Conservation (phyloP, 768 basidiomycete species). For the Scleroderma citrinum region DNA sequence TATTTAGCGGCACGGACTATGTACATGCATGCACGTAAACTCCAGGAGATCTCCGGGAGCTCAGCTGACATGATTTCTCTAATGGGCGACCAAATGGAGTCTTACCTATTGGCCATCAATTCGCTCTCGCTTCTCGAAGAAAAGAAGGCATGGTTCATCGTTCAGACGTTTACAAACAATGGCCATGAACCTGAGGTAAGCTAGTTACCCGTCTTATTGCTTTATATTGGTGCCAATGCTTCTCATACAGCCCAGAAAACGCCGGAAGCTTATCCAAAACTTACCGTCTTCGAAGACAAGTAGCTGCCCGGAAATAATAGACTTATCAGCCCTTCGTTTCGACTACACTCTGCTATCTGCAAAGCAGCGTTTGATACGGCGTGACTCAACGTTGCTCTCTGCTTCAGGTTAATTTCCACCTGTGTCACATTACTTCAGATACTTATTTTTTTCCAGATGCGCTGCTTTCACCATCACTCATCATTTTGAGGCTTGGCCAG, state of each 20-base stretch:
- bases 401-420: constrained; percentile 52
- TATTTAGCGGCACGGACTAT: constrained; percentile 77
- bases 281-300: constrained; percentile 74
- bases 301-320: constrained; percentile 67
- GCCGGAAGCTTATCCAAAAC: constrained; percentile 62
- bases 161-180: constrained; percentile 48
- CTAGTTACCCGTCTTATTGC: constrained; percentile 11
- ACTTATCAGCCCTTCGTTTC: constrained; percentile 71
- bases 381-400: constrained; percentile 56
- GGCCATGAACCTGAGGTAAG: constrained; percentile 41
- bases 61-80: constrained; percentile 34
- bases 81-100: constrained; percentile 69
- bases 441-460: constrained; percentile 38
- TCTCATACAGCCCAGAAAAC: constrained; percentile 53
- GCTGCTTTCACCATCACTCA: constrained; percentile 51
- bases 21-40: constrained; percentile 85
- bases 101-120: constrained; percentile 84
- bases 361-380: constrained; percentile 65
- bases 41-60: constrained; percentile 42
- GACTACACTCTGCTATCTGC: constrained; percentile 74
- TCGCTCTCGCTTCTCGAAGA: constrained; percentile 77
- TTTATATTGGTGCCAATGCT: constrained; percentile 13
- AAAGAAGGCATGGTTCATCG: constrained; percentile 77
- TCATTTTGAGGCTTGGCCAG: constrained; percentile 76
- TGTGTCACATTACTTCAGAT: constrained; percentile 6